A percentile compares a stretch with the other conserved stretches of the same genome.
These are phyloP conservation scores for Chrysochromulina tobinii DNA, from an alignment of 78 protist species.

Conservation along the genomic window DNA sequence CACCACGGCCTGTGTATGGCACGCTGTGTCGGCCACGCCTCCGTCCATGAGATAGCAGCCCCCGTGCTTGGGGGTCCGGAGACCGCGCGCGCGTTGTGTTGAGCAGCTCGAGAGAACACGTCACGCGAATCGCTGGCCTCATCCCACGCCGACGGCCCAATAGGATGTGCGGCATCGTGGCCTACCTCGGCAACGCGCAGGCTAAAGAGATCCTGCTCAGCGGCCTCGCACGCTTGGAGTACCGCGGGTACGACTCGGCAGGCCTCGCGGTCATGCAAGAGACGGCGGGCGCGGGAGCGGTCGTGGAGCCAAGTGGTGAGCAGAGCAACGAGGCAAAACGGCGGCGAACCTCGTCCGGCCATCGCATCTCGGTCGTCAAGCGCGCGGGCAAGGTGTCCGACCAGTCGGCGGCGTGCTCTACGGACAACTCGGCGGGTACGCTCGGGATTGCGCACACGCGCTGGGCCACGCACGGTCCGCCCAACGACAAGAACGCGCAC, in stretches of 20 bases:
- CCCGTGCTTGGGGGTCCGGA: too few relatives aligned
- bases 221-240: conserved; percentile 83
- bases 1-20: too few relatives aligned
- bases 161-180: conserved; percentile 73
- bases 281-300: neutral
- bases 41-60: too few relatives aligned
- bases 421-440: neutral
- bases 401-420: too few relatives aligned
- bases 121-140: too few relatives aligned
- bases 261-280: conserved; percentile 65
- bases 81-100: too few relatives aligned
- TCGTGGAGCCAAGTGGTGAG: neutral
- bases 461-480: conserved; percentile 92
- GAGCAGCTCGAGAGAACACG: too few relatives aligned
- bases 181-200: conserved; percentile 45
- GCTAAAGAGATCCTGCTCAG: conserved; percentile 38
- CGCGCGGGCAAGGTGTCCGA: neutral
- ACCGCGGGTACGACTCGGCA: conserved; percentile 93
- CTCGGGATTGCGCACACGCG: conserved; percentile 91
- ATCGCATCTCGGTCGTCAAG: neutral
- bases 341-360: neutral
- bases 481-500: conserved; percentile 65
- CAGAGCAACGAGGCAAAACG: conserved; percentile 3
- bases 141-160: too few relatives aligned
- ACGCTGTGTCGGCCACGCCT: too few relatives aligned